Evolutionary conservation across 106 monocot genomes (phyloP).

Genomic region (Phalaenopsis aphrodite): DNA sequence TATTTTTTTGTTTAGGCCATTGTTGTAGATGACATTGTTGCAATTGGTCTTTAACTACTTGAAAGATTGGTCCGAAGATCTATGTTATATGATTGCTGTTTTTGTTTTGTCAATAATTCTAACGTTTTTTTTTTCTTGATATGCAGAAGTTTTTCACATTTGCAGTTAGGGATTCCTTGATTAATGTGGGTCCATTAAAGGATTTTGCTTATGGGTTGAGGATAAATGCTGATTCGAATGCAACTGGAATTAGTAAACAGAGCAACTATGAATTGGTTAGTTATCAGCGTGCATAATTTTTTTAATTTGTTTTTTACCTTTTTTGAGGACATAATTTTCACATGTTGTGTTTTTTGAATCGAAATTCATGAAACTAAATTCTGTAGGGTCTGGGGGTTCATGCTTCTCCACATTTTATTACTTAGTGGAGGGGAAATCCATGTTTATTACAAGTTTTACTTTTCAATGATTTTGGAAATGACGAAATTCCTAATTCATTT

Average conservation of each 20-base stretch:
- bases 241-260: constrained; percentile 80
- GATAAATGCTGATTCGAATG: constrained; percentile 87
- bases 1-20: neutral
- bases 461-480: neutral
- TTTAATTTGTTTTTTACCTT: neutral
- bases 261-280: constrained; percentile 98
- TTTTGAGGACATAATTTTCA: neutral
- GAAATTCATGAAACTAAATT: neutral
- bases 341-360: neutral
- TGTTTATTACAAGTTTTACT: neutral
- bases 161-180: constrained; percentile 84
- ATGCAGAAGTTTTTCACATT: constrained; percentile 79
- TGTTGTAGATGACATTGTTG: neutral
- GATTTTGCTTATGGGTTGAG: constrained; percentile 88
- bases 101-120: neutral
- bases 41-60: neutral
- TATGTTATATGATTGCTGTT: neutral
- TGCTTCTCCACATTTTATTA: neutral
- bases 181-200: constrained; percentile 92
- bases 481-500: neutral
- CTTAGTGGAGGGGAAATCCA: neutral
- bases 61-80: neutral
- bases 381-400: neutral
- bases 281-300: neutral
- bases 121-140: neutral